A percentile compares a stretch with the other conserved stretches of the same genome.
Conservation (phyloP, 2,329 filamentous ascomycete genomes). For the Beauveria pseudobassiana region DNA sequence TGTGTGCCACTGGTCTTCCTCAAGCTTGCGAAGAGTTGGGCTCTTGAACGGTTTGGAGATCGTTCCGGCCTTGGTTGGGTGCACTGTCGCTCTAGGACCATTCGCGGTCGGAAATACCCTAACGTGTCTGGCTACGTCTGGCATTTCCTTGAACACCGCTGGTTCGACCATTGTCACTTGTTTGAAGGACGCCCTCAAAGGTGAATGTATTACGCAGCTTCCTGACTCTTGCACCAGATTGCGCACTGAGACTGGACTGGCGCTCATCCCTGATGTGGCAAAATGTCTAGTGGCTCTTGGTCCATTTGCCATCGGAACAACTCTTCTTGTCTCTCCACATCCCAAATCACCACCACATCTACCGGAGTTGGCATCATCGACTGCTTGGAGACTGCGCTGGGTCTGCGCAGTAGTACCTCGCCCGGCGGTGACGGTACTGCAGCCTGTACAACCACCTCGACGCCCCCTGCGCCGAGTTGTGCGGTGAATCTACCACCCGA, state of each 20-base stretch:
- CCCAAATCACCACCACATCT: background rate
- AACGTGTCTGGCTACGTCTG: background rate
- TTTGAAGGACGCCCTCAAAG: background rate
- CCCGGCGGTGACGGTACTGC: background rate
- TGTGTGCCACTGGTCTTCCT: background rate
- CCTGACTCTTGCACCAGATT: slow-evolving; percentile 3
- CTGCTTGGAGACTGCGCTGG: background rate
- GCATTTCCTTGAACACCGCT: background rate
- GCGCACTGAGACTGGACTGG: background rate
- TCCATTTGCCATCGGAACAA: slow-evolving; percentile 8
- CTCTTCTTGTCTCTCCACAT: slow-evolving; percentile 5
- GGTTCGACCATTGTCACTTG: background rate
- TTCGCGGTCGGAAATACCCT: background rate
- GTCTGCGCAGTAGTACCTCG: background rate
- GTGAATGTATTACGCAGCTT: slow-evolving; percentile 7
- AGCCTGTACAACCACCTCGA: background rate
- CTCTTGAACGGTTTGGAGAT: background rate
- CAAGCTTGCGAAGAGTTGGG: background rate
- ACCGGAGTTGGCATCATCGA: background rate
- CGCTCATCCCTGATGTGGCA: background rate
- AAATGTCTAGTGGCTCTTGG: slow-evolving; percentile 9
- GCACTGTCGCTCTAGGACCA: background rate
- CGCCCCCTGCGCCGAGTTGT: background rate
- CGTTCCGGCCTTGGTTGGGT: background rate
- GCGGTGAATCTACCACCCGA: background rate